Percentiles rank a stretch among this genome's conserved stretches.
These are phyloP conservation scores for Lactifluus echinatus DNA, from an alignment of 768 basidiomycete species.

Conservation along the genomic window DNA sequence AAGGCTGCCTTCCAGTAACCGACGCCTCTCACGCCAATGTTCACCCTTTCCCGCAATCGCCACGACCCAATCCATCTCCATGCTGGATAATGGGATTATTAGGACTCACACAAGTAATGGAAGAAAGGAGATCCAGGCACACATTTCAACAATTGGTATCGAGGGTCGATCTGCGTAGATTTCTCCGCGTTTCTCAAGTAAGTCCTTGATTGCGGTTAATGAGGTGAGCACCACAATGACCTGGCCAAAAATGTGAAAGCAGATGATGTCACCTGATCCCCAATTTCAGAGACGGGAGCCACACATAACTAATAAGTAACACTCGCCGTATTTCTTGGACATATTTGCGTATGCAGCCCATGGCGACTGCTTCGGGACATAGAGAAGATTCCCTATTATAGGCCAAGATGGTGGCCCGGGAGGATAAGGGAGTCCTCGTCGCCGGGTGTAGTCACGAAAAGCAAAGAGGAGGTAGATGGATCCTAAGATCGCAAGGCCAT, in stretches of 20 bases:
- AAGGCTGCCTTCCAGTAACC: slow-evolving; percentile 4
- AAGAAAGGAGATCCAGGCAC: background rate
- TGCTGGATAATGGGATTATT: background rate
- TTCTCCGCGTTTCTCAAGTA: slow-evolving; percentile 45
- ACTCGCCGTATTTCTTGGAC: background rate
- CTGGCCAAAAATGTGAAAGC: slow-evolving; percentile 29
- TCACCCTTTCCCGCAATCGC: background rate
- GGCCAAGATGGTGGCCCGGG: background rate
- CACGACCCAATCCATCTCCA: background rate
- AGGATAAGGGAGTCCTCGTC: background rate
- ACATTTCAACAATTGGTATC: background rate
- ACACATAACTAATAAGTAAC: background rate
- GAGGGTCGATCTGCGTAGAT: slow-evolving; percentile 3
- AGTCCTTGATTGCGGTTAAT: slow-evolving; percentile 34
- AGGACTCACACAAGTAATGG: background rate
- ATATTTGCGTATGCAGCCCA: background rate
- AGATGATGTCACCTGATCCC: background rate
- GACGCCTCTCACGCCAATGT: background rate
- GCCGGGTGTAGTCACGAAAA: background rate
- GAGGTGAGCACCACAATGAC: slow-evolving; percentile 43
- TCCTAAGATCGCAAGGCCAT: background rate
- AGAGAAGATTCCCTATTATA: background rate
- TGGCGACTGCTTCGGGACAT: background rate
- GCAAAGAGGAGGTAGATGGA: background rate
- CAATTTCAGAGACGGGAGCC: background rate